Evolutionary conservation across 768 basidiomycete genomes (phyloP).

Genomic region (Tremella fuciformis): DNA sequence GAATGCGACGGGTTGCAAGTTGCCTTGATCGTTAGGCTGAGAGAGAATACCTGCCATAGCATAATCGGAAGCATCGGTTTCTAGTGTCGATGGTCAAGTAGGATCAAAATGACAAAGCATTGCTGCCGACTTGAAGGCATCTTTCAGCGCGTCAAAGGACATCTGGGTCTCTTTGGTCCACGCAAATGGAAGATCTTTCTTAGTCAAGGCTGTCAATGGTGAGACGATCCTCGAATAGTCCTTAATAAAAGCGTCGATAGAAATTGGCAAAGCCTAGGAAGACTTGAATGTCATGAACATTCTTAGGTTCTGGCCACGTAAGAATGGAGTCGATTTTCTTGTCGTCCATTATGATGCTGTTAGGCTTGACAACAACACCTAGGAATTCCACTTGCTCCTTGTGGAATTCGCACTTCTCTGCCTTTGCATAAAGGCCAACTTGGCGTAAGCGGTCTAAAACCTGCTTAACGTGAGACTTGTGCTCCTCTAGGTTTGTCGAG

Average conservation of each 20-base stretch:
- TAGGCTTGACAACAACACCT: conserved; percentile 18
- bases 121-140: conserved; percentile 18
- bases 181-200: conserved; percentile 21
- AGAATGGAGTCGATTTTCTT: conserved; percentile 54
- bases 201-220: conserved; percentile 28
- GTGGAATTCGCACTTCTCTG: conserved; percentile 32
- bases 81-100: conserved; percentile 7
- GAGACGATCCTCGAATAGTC: conserved; percentile 51
- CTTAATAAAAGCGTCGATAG: conserved; percentile 55
- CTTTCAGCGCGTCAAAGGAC: conserved; percentile 28
- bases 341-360: conserved; percentile 50
- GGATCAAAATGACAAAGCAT: conserved; percentile 18
- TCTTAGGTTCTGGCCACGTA: conserved; percentile 53
- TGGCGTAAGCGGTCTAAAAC: conserved; percentile 25
- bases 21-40: conserved; percentile 24
- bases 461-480: conserved; percentile 16
- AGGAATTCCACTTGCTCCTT: conserved; percentile 22
- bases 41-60: conserved; percentile 48
- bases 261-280: conserved; percentile 58
- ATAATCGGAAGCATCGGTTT: conserved; percentile 45
- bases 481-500: conserved; percentile 18
- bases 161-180: neutral
- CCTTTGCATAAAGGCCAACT: conserved; percentile 17
- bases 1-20: conserved; percentile 21
- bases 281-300: conserved; percentile 50